Conservation (phyloP, 2,329 filamentous ascomycete genomes). For the Penicillium palitans region DNA sequence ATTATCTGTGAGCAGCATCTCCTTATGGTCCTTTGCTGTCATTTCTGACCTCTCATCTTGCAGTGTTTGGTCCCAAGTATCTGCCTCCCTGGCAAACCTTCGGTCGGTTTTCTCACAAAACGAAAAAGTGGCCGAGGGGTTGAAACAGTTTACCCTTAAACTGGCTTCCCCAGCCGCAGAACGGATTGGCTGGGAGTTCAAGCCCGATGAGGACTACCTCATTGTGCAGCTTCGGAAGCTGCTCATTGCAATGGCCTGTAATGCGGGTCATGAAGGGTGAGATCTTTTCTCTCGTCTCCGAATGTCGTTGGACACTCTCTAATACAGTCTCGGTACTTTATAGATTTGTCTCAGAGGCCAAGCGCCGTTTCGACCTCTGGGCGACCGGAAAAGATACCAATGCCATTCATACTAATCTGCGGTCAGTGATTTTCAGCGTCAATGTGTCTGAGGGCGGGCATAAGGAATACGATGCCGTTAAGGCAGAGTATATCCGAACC, state of each 20-base stretch:
- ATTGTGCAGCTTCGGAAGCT: constrained; percentile 79
- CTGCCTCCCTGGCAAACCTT: constrained; percentile 72
- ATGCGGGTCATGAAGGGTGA: constrained; percentile 73
- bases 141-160: constrained; percentile 77
- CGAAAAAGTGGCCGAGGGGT: constrained; percentile 65
- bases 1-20: constrained; percentile 63
- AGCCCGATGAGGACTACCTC: constrained; percentile 76
- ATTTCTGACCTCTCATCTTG: constrained; percentile 19
- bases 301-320: not conserved
- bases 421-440: constrained; percentile 76
- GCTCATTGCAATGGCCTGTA: constrained; percentile 72
- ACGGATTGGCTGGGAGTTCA: constrained; percentile 81
- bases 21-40: not conserved
- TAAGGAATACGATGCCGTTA: constrained; percentile 70
- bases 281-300: constrained; percentile 29
- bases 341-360: constrained; percentile 70
- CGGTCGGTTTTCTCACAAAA: constrained; percentile 84
- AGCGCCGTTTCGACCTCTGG: constrained; percentile 79
- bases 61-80: constrained; percentile 80
- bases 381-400: constrained; percentile 62
- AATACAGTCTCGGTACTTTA: not conserved
- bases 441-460: constrained; percentile 71
- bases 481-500: constrained; percentile 80
- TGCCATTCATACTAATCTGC: constrained; percentile 78
- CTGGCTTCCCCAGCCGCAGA: constrained; percentile 74